Base-by-base conservation (phyloP, 2,329 filamentous ascomycete species). In the Penicillium sp. region DNA sequence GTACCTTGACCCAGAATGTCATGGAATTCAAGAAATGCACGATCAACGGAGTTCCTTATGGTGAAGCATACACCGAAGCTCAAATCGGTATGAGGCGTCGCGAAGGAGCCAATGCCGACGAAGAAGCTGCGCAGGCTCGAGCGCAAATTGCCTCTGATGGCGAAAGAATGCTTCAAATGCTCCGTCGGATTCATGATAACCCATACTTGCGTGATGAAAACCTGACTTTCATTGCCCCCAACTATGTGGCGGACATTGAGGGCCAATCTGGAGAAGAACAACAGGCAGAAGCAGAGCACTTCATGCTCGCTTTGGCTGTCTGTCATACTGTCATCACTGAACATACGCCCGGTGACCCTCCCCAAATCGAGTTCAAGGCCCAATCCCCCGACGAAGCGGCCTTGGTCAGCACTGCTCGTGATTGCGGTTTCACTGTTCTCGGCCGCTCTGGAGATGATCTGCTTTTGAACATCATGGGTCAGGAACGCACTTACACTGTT, bases 1-100 rank as follows among this genome's bases (percentile, higher is more conserved):
- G 86, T 41, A 94, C 86, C 2, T 68, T 94, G 48, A 94, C 86
- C 0, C 86, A 93, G 56, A 94, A 94, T 60, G 84, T 93, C 36
- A 94, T 94, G 92, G 93, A 98, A 63, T 98, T 96, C 77, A 98
- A 96, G 66, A 98, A 98, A 66, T 88, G 84, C 38, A 94, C 89
- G 0, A 82, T 98, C 65, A 96, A 96, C 56, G 90, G 90, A n/a
- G 78, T 92, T 43, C 81, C 89, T 0, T 98, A 98, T 52, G 92
- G 93, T 45, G 92, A 98, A 67, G 92, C 92, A 0, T 98, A 95
- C 57, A 98, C 93, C 0, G 92, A 98, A 65, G 92, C 92, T 0
- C 86, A 95, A 64, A 85, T 90, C 35, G 92, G 92, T 40, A 92
- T 98, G 85, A 88, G 94, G 60, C 88, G 90, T 65, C 79, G 92